Evolutionary conservation across 345 rosid species (phyloP), one percentile per base, ranked within the genome.

Genomic region (Bruguiera parviflora): DNA sequence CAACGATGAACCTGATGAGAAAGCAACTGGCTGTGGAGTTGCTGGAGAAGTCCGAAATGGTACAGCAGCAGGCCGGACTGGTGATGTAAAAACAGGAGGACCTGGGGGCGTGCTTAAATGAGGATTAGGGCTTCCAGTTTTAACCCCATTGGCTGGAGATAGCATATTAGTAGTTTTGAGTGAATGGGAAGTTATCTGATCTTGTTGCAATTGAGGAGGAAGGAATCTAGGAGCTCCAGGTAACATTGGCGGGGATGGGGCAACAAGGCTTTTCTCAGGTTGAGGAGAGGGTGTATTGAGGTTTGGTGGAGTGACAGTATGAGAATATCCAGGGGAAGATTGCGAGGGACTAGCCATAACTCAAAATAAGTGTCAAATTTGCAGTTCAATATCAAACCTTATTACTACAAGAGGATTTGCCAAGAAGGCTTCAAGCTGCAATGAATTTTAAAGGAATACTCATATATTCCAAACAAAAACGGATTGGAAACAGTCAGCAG

Each of bases 101-200:
- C 96, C 96, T 33, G 96, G 99, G 0, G 98, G 96, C 32, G 93
- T 92, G 83, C 97, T 92, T 78, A 90, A 15, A 70, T 87, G 97
- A 76, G 96, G 85, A 67, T 79, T 46, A 16, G 88, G 83, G 70
- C 92, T 88, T 20, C 90, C 96, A 22, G 80, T 70, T 78, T 77
- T 84, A 46, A 84, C 78, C 33, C 92, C 97, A 78, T 85, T 87
- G 18, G 85, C 74, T 27, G 96, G 87, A 5, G 94, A 87, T 66
- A 81, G 28, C 53, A 88, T 31, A 75, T 68, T 83, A 31, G 88
- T 84, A 39, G 76, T 65, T 76, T 70, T 83, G 71, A 81, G 67
- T 0, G 90, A 80, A 53, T 96, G 92, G n/a, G 92, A 85, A 75
- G 79, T 58, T 43, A 76, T 52, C 64, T 84, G 92, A 75, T 91